Base-by-base conservation (phyloP, 1,284 basidiomycete species). In the Ceratobasidium sp. region DNA sequence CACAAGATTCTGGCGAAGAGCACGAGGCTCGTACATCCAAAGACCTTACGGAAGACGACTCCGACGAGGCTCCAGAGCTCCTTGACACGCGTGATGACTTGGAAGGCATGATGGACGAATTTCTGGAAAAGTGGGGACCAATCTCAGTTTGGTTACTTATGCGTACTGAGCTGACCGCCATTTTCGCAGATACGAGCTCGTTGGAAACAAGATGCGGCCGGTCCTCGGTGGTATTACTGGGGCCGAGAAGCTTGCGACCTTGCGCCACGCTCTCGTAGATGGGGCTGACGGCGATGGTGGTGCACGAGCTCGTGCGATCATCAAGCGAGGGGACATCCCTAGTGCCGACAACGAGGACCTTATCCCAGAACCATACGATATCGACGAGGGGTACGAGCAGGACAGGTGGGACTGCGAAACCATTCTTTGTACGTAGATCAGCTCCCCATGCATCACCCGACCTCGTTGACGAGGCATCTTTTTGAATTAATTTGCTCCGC, bases 381-480 rank as follows among this genome's bases (percentile, higher is more conserved):
- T 88, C 22, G 89, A 90, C 66, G 89, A 91, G 70, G 61, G 59
- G 15, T 74, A 74, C 34, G 90, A 91, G 80, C 90, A 92, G 80
- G 92, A 95, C 78, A 87, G 91, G 78, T 98, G 97, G 96, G 96
- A 99, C 82, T 96, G 95, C 77, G 95, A 98, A 84, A 97, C 95
- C 0, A 93, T 99, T 69, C 86, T 98, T 0, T 91, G 96, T 97
- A 82, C 83, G 93, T 87, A 34, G n/a, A 71, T 74, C 17, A 8
- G 32, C 64, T 76, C n/a, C n/a, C 37, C 37, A 11, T 25, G 32
- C 43, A 51, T 52, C 32, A 65, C 25, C 59, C 51, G 32, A 74
- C 46, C 29, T 65, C 61, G 37, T 54, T 51, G 19, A 64, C 32
- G 25, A 44, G 78, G 17, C 51, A 6, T 17, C 37, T 32, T 40